phyloP scores from a whole-genome alignment of 2,329 filamentous ascomycete species.

The Stagonosporopsis chrysanthemi region DNA sequence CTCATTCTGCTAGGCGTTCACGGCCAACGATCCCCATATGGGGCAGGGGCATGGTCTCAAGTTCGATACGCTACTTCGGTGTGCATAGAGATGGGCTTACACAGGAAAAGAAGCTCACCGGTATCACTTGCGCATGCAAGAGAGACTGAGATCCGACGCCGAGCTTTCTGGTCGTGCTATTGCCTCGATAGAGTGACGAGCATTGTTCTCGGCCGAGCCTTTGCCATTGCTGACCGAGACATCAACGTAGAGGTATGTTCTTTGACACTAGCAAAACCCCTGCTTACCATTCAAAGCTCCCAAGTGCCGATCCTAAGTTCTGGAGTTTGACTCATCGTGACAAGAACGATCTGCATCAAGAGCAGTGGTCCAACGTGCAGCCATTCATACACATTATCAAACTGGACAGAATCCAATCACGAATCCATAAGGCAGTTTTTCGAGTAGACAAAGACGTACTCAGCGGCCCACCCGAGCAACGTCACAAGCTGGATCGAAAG shows the following conservation, averaged over 20 bases:
- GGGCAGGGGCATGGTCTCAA: constrained; percentile 39
- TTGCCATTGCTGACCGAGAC: constrained; percentile 38
- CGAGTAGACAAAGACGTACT: constrained; percentile 33
- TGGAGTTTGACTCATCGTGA: constrained; percentile 35
- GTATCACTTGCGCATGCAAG: constrained; percentile 20
- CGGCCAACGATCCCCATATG: constrained; percentile 38
- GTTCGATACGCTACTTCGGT: constrained; percentile 38
- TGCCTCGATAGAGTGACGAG: constrained; percentile 37
- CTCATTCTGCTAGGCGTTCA: constrained; percentile 36
- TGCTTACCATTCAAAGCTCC: constrained; percentile 23
- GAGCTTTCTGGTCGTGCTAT: constrained; percentile 40
- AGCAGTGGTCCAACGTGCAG: constrained; percentile 33
- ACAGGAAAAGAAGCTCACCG: constrained; percentile 34
- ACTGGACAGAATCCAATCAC: constrained; percentile 34
- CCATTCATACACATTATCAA: constrained; percentile 40
- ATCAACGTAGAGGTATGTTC: constrained; percentile 38
- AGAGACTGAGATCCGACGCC: constrained; percentile 35
- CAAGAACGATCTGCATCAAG: constrained; percentile 16
- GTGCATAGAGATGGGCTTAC: constrained; percentile 38
- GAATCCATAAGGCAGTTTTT: constrained; percentile 37
- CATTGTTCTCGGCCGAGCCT: constrained; percentile 34
- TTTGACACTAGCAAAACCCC: background rate
- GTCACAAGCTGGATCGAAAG: constrained; percentile 29
- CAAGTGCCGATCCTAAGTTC: constrained; percentile 27
- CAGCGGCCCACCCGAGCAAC: constrained; percentile 22